Conservation (phyloP, 2,329 filamentous ascomycete species). For the Penicillium occitanis region DNA sequence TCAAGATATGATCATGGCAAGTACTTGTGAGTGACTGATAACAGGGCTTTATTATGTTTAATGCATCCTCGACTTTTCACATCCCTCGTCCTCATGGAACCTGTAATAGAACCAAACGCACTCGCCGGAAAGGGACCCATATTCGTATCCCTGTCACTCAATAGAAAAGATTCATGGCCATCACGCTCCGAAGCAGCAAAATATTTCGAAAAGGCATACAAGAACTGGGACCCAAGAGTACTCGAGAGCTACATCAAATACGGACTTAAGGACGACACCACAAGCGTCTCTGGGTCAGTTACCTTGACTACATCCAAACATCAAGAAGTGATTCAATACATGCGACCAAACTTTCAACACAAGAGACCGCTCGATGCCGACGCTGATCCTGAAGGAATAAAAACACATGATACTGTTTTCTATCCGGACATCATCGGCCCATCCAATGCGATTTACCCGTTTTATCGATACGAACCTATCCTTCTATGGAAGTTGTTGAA, state of each 20-base stretch:
- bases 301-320: slow-evolving; percentile 8
- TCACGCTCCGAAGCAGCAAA: neutral
- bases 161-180: neutral
- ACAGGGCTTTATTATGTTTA: neutral
- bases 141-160: neutral
- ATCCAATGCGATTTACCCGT: neutral
- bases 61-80: neutral
- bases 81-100: slow-evolving; percentile 2
- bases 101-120: neutral
- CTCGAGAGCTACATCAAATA: neutral
- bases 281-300: slow-evolving; percentile 50
- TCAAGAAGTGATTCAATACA: neutral
- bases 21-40: too few species aligned
- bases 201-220: neutral
- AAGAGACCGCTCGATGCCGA: neutral
- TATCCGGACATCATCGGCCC: neutral
- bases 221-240: neutral
- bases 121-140: neutral
- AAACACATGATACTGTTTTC: neutral
- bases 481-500: neutral
- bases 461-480: neutral
- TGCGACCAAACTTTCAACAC: neutral
- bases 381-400: neutral
- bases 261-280: neutral
- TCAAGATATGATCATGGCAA: too few species aligned